These are phyloP conservation scores for Hypoxylon lienhwacheense DNA, from an alignment of 495 filamentous ascomycete species.

Conservation along the genomic window DNA sequence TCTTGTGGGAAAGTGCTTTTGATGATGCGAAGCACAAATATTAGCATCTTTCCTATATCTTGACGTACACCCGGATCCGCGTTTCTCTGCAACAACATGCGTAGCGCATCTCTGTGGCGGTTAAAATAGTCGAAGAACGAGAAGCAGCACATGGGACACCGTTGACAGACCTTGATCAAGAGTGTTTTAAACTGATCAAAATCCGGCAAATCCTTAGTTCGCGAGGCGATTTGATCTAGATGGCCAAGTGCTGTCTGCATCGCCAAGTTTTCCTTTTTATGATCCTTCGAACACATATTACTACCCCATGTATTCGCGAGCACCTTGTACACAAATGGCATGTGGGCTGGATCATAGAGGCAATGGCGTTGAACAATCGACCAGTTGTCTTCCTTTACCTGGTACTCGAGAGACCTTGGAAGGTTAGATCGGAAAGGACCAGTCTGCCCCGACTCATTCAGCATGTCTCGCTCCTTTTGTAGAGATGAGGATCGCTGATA, in stretches of 20 bases:
- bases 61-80: slow-evolving; percentile 62
- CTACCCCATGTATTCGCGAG: slow-evolving; percentile 52
- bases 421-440: slow-evolving; percentile 61
- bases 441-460: slow-evolving; percentile 35
- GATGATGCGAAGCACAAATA: slow-evolving; percentile 56
- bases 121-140: slow-evolving; percentile 66
- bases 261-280: slow-evolving; percentile 60
- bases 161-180: slow-evolving; percentile 56
- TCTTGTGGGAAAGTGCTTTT: slow-evolving; percentile 45
- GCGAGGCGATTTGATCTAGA: slow-evolving; percentile 75
- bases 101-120: slow-evolving; percentile 57
- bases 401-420: slow-evolving; percentile 56
- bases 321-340: slow-evolving; percentile 64
- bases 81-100: slow-evolving; percentile 69
- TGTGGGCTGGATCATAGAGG: slow-evolving; percentile 74
- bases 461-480: slow-evolving; percentile 49
- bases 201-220: slow-evolving; percentile 68
- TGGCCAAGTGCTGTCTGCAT: slow-evolving; percentile 72
- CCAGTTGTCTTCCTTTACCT: slow-evolving; percentile 73
- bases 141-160: slow-evolving; percentile 58
- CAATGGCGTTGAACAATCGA: slow-evolving; percentile 74
- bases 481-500: slow-evolving; percentile 80
- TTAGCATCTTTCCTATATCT: slow-evolving; percentile 58
- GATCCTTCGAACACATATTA: slow-evolving; percentile 51
- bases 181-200: slow-evolving; percentile 59